Evolutionary conservation across 768 basidiomycete species (phyloP).

Genomic region (Naematelia encephala): DNA sequence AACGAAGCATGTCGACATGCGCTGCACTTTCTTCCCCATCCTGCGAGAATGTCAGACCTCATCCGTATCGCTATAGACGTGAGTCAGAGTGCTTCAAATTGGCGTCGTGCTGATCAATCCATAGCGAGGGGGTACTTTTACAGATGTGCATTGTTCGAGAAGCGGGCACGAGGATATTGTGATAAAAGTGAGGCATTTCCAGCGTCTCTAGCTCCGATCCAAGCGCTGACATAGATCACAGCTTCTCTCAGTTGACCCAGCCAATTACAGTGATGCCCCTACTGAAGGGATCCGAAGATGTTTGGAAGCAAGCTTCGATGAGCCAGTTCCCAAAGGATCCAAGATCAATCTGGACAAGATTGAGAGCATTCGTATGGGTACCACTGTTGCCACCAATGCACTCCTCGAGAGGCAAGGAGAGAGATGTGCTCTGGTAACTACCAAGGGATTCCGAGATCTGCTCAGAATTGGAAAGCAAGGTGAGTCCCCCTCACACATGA

Average conservation of each 20-base stretch:
- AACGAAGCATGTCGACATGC: no score
- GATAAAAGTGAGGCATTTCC: background rate
- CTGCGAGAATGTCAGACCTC: background rate
- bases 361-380: conserved; percentile 56
- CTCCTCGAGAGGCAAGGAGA: conserved; percentile 92
- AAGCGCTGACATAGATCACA: conserved; percentile 53
- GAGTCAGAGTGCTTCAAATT: no score
- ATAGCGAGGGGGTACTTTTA: conserved; percentile 44
- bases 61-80: background rate
- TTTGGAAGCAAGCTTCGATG: conserved; percentile 57
- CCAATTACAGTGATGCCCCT: conserved; percentile 59
- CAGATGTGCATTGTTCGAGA: conserved; percentile 35
- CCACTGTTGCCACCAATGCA: conserved; percentile 66
- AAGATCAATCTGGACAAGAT: conserved; percentile 40
- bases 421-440: conserved; percentile 84
- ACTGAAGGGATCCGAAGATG: conserved; percentile 59
- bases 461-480: conserved; percentile 85
- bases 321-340: conserved; percentile 61
- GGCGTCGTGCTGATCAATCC: background rate
- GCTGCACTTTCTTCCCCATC: background rate
- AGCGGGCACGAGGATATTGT: background rate
- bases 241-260: conserved; percentile 81
- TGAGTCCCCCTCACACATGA: background rate
- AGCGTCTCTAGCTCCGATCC: no score
- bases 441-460: conserved; percentile 62